Evolutionary conservation across 768 basidiomycete genomes (phyloP), one percentile per base, ranked within the genome.

Genomic region (Mrakia gelida): DNA sequence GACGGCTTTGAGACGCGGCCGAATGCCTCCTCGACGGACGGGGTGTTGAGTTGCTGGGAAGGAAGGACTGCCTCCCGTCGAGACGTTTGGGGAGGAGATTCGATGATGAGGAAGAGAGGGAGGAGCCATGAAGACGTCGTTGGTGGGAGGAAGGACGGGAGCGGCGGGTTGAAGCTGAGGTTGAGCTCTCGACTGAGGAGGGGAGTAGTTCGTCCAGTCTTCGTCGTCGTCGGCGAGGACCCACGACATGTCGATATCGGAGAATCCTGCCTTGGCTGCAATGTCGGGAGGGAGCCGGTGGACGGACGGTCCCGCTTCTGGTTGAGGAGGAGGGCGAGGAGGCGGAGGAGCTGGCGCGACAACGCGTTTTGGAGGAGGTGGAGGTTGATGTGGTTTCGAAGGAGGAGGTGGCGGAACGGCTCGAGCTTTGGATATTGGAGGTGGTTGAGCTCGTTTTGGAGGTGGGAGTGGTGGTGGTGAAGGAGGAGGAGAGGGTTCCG

Each of bases 161-260:
- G 49, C 18, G 49, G 49, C 9, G 18, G 49, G 49, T 38, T 38
- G 38, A 38, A 8, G 38, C 8, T 38, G 38, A 38, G 43, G 28
- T 45, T 23, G 67, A 43, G 49, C n/a, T 73, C 30, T 41, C 68
- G 32, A 30, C 73, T 52, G 61, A 49, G 62, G 54, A 21, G 77
- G 62, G 13, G 75, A 75, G 56, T 79, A 63, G 59, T 67, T 59
- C 30, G 75, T 62, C 43, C 56, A 80, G 34, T 80, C 79, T 38
- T 81, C 80, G 49, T 80, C 80, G 43, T 77, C 77, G 26, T 79
- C 75, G 30, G 79, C 81, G 26, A 81, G 72, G 67, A 81, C 79
- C 81, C 81, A 81, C 15, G 75, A 28, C 81, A 82, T 49, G 82
- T 80, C 83, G 30, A 84, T 77, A 67, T 84, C 81, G 52, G 77